Conservation (phyloP, 345 rosid species). For the Fremontodendron californicum region DNA sequence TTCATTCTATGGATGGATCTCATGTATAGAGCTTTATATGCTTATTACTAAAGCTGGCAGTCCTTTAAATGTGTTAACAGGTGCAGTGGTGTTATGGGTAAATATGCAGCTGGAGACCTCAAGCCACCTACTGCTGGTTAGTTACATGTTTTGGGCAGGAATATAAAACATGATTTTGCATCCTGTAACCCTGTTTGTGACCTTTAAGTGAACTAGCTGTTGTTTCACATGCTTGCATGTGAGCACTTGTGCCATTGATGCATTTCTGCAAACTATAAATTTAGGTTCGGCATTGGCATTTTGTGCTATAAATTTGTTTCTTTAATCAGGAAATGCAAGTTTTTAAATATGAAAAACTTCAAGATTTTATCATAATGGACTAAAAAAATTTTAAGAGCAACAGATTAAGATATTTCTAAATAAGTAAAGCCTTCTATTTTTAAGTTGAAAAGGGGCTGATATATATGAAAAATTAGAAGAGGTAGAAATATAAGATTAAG, state of each 20-base stretch:
- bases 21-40: neutral
- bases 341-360: neutral
- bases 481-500: neutral
- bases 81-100: conserved; percentile 99
- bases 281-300: neutral
- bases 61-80: conserved; percentile 33
- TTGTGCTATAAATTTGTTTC: neutral
- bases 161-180: neutral
- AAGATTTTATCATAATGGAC: neutral
- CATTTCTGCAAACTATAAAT: too few species aligned
- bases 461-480: neutral
- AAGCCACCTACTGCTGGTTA: conserved; percentile 85
- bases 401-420: neutral
- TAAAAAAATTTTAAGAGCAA: neutral
- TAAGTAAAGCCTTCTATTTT: neutral
- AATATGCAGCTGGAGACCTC: conserved; percentile 95
- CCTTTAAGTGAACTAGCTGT: neutral
- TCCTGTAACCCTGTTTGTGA: neutral
- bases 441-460: neutral
- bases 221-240: neutral
- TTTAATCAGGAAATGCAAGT: neutral
- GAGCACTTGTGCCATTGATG: neutral
- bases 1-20: neutral
- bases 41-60: conserved; percentile 1
- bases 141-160: conserved; percentile 19